A percentile compares a stretch with the other conserved stretches of the same genome.
These are phyloP conservation scores for Dioszegia aurantiaca DNA, from an alignment of 768 basidiomycete species.

Conservation along the genomic window DNA sequence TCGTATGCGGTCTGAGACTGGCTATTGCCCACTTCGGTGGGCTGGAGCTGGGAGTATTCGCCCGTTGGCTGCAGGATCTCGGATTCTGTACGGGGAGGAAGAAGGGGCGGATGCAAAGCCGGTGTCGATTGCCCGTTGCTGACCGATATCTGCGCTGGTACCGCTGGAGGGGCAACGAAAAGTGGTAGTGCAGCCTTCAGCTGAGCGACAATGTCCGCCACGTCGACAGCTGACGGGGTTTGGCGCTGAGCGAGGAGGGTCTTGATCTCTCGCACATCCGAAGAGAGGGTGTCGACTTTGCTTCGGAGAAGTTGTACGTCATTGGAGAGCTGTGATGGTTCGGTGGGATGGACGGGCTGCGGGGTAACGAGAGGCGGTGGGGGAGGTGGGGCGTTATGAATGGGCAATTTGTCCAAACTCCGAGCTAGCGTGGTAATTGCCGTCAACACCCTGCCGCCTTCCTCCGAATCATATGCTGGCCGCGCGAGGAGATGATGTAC, in stretches of 20 bases:
- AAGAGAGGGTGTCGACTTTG: constrained; percentile 1
- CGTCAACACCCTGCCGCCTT: not conserved
- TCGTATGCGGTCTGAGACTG: not conserved
- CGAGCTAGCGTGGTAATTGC: not conserved
- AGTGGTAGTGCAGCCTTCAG: not conserved
- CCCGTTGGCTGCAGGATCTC: not conserved
- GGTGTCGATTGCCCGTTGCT: not conserved
- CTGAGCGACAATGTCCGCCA: not conserved
- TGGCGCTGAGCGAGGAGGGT: not conserved
- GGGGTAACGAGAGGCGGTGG: not conserved
- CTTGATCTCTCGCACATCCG: constrained; percentile 1
- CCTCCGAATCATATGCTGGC: not conserved
- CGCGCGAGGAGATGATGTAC: not conserved
- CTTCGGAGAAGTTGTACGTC: not conserved
- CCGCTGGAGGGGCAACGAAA: not conserved
- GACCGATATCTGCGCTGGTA: not conserved
- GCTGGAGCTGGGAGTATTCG: constrained; percentile 3
- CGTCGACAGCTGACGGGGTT: not conserved
- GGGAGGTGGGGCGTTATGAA: not conserved
- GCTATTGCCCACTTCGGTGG: not conserved
- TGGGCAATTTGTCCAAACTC: not conserved
- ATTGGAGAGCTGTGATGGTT: not conserved
- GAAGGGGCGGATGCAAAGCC: not conserved
- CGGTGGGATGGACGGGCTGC: no score
- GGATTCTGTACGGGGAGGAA: not conserved